Percentiles rank a stretch among this genome's conserved stretches.
Conservation (phyloP, 2,329 filamentous ascomycete species). For the Knufia fluminis region DNA sequence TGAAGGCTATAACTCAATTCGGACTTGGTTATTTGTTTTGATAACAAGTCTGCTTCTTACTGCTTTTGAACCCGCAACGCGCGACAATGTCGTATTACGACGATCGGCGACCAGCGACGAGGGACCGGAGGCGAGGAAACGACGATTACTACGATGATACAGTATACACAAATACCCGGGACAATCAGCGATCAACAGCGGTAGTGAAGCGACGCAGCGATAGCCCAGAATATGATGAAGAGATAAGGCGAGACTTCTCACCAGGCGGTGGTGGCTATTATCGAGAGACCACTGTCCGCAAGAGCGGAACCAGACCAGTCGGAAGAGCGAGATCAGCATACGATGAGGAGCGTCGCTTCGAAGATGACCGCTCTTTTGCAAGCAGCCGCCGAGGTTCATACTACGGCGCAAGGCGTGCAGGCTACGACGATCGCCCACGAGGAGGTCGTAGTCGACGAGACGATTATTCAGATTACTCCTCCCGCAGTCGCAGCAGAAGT, state of each 20-base stretch:
- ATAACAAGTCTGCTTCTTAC: not conserved
- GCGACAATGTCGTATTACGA: slow-evolving; percentile 38
- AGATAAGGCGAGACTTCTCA: slow-evolving; percentile 75
- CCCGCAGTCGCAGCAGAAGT: slow-evolving; percentile 28
- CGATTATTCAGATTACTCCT: slow-evolving; percentile 29
- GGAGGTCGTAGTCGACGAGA: slow-evolving; percentile 23
- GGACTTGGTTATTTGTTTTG: not conserved
- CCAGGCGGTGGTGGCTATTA: slow-evolving; percentile 45
- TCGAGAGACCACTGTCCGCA: slow-evolving; percentile 27
- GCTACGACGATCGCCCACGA: slow-evolving; percentile 26
- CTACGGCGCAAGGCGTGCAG: slow-evolving; percentile 20
- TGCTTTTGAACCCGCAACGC: not conserved
- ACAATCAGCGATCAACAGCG: slow-evolving; percentile 17
- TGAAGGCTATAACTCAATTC: not conserved
- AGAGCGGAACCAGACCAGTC: slow-evolving; percentile 26
- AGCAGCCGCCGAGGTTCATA: slow-evolving; percentile 40
- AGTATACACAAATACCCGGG: slow-evolving; percentile 7
- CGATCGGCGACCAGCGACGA: slow-evolving; percentile 34
- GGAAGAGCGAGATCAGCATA: slow-evolving; percentile 30
- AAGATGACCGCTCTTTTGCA: slow-evolving; percentile 34
- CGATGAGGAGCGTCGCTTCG: slow-evolving; percentile 27
- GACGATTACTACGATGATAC: slow-evolving; percentile 19
- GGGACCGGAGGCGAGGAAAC: slow-evolving; percentile 17
- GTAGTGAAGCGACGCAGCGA: slow-evolving; percentile 50
- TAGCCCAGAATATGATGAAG: slow-evolving; percentile 62